Conservation (phyloP, 164 flowering plant species). For the Paratinospora sagittata region DNA sequence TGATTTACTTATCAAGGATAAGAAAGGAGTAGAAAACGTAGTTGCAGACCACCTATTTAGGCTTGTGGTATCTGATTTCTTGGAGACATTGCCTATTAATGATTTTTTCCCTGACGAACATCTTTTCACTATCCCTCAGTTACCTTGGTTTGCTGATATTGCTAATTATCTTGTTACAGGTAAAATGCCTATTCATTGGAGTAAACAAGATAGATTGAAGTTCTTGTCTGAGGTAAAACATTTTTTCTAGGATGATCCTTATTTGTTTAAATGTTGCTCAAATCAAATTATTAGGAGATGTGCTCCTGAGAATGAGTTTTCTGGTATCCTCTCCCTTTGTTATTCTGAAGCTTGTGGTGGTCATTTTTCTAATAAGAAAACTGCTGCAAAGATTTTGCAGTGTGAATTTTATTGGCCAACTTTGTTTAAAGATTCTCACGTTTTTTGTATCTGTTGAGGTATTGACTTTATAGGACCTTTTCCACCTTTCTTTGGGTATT, state of each 20-base stretch:
- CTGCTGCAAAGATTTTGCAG: neutral
- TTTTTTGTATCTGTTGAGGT: neutral
- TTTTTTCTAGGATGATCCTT: conserved; percentile 1
- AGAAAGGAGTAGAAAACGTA: neutral
- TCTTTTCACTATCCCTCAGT: neutral
- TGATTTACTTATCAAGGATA: neutral
- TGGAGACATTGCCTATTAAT: neutral
- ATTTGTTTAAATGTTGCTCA: neutral
- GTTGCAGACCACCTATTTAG: neutral
- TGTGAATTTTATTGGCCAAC: neutral
- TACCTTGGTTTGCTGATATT: conserved; percentile 4
- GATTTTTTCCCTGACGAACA: neutral
- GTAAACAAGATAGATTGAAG: neutral
- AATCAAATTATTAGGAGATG: neutral
- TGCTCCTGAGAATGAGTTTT: neutral
- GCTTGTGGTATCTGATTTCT: neutral
- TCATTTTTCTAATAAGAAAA: neutral
- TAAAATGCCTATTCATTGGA: neutral
- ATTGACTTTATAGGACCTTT: neutral
- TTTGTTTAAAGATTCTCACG: neutral
- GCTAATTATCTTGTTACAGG: neutral
- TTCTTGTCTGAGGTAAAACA: neutral
- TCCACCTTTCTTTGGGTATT: neutral
- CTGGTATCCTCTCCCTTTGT: neutral
- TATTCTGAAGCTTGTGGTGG: neutral